Percentiles rank a stretch among this genome's conserved stretches.
These are phyloP conservation scores for Hansenula lynferdii DNA, from an alignment of 1,139 yeast genomes.

Conservation along the genomic window DNA sequence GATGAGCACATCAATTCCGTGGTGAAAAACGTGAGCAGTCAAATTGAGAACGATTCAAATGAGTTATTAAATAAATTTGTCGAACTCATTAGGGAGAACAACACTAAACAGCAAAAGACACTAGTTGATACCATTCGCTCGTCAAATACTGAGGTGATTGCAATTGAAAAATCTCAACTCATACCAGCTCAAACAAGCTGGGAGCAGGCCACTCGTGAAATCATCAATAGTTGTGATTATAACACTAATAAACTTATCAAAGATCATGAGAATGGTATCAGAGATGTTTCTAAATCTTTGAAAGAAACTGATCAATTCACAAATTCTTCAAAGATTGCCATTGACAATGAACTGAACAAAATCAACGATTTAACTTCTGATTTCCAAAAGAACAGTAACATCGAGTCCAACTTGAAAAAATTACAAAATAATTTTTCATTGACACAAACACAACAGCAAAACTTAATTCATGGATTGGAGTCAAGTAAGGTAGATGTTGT, in stretches of 20 bases:
- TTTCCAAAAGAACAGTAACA: conserved; percentile 7
- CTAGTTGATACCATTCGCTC: conserved; percentile 24
- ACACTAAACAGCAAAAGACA: conserved; percentile 24
- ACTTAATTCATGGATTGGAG: conserved; percentile 1
- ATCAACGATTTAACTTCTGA: conserved; percentile 8
- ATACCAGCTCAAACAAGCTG: conserved; percentile 27
- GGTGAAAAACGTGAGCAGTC: conserved; percentile 22
- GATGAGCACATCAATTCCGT: conserved; percentile 24
- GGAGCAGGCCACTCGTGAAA: conserved; percentile 27
- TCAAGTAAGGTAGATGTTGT: background rate
- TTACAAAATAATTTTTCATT: conserved; percentile 5
- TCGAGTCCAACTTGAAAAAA: background rate
- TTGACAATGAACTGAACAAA: conserved; percentile 16
- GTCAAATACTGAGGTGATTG: conserved; percentile 27
- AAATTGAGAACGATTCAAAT: conserved; percentile 26
- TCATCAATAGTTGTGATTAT: conserved; percentile 30
- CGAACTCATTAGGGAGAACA: conserved; percentile 22
- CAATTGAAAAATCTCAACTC: conserved; percentile 26
- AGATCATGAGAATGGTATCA: conserved; percentile 20
- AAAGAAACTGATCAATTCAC: conserved; percentile 14
- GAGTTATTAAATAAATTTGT: conserved; percentile 19
- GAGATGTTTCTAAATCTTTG: conserved; percentile 13
- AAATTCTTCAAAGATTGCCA: conserved; percentile 7
- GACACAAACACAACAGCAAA: conserved; percentile 1
- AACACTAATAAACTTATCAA: conserved; percentile 24